phyloP scores from a whole-genome alignment of 1,284 basidiomycete genomes.

The Tausonia pullulans region DNA sequence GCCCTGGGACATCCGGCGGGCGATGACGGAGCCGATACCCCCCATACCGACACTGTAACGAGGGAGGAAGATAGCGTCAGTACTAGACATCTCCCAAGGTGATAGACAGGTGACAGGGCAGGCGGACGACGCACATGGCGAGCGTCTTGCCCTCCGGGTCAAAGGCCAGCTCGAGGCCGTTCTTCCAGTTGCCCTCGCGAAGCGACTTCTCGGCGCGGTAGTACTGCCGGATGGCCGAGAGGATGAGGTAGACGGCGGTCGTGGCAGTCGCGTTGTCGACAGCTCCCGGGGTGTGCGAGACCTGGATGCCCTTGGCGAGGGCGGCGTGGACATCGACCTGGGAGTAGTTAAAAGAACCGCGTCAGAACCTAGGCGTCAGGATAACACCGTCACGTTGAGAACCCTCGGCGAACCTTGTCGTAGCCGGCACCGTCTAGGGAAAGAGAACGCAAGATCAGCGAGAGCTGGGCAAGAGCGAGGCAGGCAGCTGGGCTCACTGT shows the following conservation, averaged over 20 bases:
- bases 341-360: conserved; percentile 8
- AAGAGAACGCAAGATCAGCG: not conserved
- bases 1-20: conserved; percentile 36
- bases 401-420: too few species aligned
- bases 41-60: conserved; percentile 57
- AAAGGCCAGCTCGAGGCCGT: conserved; percentile 44
- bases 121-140: conserved; percentile 41
- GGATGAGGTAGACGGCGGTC: conserved; percentile 69
- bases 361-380: not conserved
- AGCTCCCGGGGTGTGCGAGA: conserved; percentile 84
- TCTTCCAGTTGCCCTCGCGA: conserved; percentile 48
- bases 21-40: conserved; percentile 54
- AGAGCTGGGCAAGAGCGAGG: not conserved
- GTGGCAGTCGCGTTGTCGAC: conserved; percentile 89
- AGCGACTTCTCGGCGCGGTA: conserved; percentile 59
- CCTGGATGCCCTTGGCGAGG: conserved; percentile 59
- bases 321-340: conserved; percentile 58
- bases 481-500: conserved; percentile 32
- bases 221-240: conserved; percentile 73
- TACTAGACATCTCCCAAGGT: too few species aligned
- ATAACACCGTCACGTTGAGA: not conserved
- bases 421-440: conserved; percentile 11
- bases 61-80: too few species aligned
- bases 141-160: conserved; percentile 70
- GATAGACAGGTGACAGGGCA: too few species aligned